Conservation (phyloP, 208 protist genomes). For the Crithidia bombi region DNA sequence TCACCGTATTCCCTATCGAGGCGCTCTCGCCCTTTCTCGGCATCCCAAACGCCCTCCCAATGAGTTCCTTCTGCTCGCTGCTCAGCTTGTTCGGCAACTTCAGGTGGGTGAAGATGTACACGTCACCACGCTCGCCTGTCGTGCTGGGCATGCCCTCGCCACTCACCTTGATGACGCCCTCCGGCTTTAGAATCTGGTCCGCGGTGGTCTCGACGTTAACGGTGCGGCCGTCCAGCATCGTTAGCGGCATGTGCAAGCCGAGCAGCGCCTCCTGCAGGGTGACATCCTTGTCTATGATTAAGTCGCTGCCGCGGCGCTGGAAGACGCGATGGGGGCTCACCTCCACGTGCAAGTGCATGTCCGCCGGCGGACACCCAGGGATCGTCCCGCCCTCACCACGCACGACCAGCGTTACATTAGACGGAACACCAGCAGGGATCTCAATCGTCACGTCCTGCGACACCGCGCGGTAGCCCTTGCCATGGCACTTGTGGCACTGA, state of each 20-base stretch:
- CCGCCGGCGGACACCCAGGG: slow-evolving; percentile 93
- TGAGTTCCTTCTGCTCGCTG: slow-evolving; percentile 57
- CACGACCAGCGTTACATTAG: slow-evolving; percentile 96
- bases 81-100: slow-evolving; percentile 85
- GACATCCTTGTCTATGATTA: slow-evolving; percentile 93
- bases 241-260: slow-evolving; percentile 85
- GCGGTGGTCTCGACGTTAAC: slow-evolving; percentile 78
- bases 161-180: slow-evolving; percentile 79
- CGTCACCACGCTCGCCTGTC: slow-evolving; percentile 73
- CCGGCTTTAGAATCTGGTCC: slow-evolving; percentile 68
- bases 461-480: slow-evolving; percentile 93
- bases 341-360: slow-evolving; percentile 97
- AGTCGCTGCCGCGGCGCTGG: slow-evolving; percentile 93
- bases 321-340: slow-evolving; percentile 94
- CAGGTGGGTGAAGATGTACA: slow-evolving; percentile 83
- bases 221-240: slow-evolving; percentile 91
- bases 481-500: slow-evolving; percentile 94
- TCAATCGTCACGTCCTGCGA: slow-evolving; percentile 95
- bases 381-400: slow-evolving; percentile 95
- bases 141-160: slow-evolving; percentile 88
- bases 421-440: slow-evolving; percentile 95
- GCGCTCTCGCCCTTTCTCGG: slow-evolving; percentile 40
- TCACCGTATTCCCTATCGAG: slow-evolving; percentile 68
- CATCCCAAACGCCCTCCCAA: slow-evolving; percentile 74
- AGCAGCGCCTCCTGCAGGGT: slow-evolving; percentile 94